Evolutionary conservation across 2,329 filamentous ascomycete species (phyloP).

Genomic region (Xylariaceae sp.): DNA sequence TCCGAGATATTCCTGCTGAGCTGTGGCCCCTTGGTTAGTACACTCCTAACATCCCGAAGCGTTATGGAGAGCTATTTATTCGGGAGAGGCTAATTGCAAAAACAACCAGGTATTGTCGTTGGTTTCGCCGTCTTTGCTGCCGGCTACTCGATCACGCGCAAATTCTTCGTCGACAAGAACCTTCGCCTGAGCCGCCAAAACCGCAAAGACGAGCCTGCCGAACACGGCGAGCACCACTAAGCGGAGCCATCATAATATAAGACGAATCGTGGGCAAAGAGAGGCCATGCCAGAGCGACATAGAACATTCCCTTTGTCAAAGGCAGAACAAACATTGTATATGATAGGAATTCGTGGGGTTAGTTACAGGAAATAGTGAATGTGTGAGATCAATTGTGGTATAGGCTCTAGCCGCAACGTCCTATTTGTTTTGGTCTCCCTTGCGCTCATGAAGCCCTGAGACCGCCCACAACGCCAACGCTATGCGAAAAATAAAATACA

Average conservation of each 20-base stretch:
- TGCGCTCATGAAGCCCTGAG: constrained; percentile 25
- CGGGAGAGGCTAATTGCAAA: constrained; percentile 9
- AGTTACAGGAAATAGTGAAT: constrained; percentile 33
- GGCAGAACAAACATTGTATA: constrained; percentile 38
- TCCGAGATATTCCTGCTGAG: constrained; percentile 91
- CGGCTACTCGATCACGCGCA: constrained; percentile 79
- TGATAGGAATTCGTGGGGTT: constrained; percentile 31
- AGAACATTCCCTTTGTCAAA: constrained; percentile 29
- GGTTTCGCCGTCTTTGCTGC: constrained; percentile 82
- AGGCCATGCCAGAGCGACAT: constrained; percentile 21
- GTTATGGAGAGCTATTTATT: not conserved
- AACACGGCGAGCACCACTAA: constrained; percentile 47
- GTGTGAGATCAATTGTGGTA: constrained; percentile 35
- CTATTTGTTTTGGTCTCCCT: constrained; percentile 24
- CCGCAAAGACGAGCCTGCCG: constrained; percentile 46
- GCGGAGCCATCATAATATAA: constrained; percentile 10
- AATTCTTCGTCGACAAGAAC: constrained; percentile 88
- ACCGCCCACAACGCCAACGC: constrained; percentile 40
- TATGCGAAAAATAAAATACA: constrained; percentile 38
- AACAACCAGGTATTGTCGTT: constrained; percentile 76
- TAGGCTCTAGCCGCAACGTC: constrained; percentile 34
- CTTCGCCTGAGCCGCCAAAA: constrained; percentile 82
- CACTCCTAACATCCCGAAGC: constrained; percentile 1
- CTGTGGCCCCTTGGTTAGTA: constrained; percentile 89
- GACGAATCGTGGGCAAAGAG: constrained; percentile 25